A percentile compares a stretch with the other conserved stretches of the same genome.
These are phyloP conservation scores for Margaritispora aquatica DNA, from an alignment of 495 filamentous ascomycete species.

Conservation along the genomic window DNA sequence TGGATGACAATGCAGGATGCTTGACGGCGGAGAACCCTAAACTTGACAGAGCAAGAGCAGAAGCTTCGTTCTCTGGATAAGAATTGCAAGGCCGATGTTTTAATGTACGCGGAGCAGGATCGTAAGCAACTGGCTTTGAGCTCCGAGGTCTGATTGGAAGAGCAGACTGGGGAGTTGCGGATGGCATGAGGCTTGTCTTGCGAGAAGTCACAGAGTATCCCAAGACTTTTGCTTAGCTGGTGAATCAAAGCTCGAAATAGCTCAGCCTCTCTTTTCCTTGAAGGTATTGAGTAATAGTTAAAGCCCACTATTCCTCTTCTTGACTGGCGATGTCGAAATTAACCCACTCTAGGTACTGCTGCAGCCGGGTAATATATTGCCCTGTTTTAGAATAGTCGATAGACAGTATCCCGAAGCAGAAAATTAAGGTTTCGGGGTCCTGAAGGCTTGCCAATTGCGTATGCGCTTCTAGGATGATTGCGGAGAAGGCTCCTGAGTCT, in stretches of 20 bases:
- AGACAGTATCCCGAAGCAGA: not conserved
- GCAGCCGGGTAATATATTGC: no score
- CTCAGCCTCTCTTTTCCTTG: not conserved
- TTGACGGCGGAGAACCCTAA: slow-evolving; percentile 9
- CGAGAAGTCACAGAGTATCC: not conserved
- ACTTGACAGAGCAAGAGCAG: slow-evolving; percentile 2
- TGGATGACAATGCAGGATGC: not conserved
- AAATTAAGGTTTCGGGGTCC: not conserved
- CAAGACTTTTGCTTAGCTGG: not conserved
- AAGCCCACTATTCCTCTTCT: no score
- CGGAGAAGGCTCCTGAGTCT: not conserved
- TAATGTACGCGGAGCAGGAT: slow-evolving; percentile 11
- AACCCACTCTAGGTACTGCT: no score
- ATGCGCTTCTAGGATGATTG: not conserved
- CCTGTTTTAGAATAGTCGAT: no score
- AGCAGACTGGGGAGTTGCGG: slow-evolving; percentile 15
- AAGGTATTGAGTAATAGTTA: no score
- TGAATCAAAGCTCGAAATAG: no score
- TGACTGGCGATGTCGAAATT: no score
- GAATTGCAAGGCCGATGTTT: slow-evolving; percentile 20
- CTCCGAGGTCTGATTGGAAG: slow-evolving; percentile 18
- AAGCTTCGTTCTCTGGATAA: slow-evolving; percentile 4
- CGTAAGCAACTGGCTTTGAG: not conserved
- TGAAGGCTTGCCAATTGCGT: not conserved
- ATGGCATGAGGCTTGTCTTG: slow-evolving; percentile 13